A percentile compares a stretch with the other conserved stretches of the same genome.
phyloP scores from a whole-genome alignment of 768 basidiomycete genomes.

The Kwoniella pini region DNA sequence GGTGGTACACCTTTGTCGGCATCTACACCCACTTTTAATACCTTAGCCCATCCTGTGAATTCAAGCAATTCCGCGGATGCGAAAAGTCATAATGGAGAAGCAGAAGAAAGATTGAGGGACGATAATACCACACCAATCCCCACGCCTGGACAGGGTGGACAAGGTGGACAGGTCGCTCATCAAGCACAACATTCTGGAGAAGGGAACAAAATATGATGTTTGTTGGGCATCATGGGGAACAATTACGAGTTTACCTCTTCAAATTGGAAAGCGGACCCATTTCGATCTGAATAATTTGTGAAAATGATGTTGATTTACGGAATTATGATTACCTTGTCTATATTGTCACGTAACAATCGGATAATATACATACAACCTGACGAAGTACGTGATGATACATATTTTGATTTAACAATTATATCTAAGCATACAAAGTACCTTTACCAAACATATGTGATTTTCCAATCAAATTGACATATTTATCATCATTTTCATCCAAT shows the following conservation, averaged over 20 bases:
- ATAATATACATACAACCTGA: too few relatives aligned
- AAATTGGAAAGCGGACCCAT: too few relatives aligned
- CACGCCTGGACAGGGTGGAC: background rate
- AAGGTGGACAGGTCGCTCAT: background rate
- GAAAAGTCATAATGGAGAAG: background rate
- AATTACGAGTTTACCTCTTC: too few relatives aligned
- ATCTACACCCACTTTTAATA: conserved; percentile 14
- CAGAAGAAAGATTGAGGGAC: conserved; percentile 1
- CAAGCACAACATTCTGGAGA: background rate
- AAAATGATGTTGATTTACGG: too few relatives aligned
- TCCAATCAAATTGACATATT: conserved; percentile 21
- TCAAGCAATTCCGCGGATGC: background rate
- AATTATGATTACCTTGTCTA: too few relatives aligned
- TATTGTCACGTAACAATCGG: too few relatives aligned
- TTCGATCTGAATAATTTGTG: too few relatives aligned
- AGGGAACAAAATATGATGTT: conserved; percentile 2
- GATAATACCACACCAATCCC: background rate
- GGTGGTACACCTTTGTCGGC: background rate
- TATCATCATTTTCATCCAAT: conserved; percentile 6
- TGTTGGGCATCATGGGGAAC: background rate
- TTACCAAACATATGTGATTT: conserved; percentile 12
- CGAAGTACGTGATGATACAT: too few relatives aligned
- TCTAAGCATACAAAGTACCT: conserved; percentile 9
- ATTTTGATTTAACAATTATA: background rate
- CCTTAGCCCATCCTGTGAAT: background rate